Percentiles rank a stretch among this genome's conserved stretches.
Evolutionary conservation across 2,329 filamentous ascomycete genomes (phyloP).

Genomic region (Paraconiothyrium sp.): DNA sequence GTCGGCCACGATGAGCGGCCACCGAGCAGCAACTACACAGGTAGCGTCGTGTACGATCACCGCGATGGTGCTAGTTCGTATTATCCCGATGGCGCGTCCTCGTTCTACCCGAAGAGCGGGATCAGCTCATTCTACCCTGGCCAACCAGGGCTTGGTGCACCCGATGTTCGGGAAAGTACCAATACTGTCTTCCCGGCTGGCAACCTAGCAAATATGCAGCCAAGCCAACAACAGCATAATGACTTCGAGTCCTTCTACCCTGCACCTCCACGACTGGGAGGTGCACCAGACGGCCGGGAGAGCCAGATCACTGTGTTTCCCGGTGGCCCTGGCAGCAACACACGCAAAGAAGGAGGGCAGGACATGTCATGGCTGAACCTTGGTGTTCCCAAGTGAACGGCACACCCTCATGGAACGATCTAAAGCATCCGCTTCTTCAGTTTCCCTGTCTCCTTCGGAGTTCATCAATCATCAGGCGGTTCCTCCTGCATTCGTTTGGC

Average conservation of each 20-base stretch:
- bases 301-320: slow-evolving; percentile 57
- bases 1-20: slow-evolving; percentile 45
- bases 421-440: slow-evolving; percentile 7
- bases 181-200: slow-evolving; percentile 37
- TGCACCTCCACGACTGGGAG: slow-evolving; percentile 58
- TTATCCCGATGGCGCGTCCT: slow-evolving; percentile 46
- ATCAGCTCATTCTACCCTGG: slow-evolving; percentile 61
- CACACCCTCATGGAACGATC: slow-evolving; percentile 12
- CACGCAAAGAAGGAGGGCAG: slow-evolving; percentile 46
- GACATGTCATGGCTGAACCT: slow-evolving; percentile 87
- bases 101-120: slow-evolving; percentile 60
- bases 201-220: slow-evolving; percentile 24
- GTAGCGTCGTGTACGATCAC: slow-evolving; percentile 54
- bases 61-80: slow-evolving; percentile 64
- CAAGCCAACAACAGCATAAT: slow-evolving; percentile 50
- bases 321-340: slow-evolving; percentile 23
- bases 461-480: slow-evolving; percentile 17
- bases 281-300: slow-evolving; percentile 68
- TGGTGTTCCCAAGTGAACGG: slow-evolving; percentile 54
- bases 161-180: slow-evolving; percentile 71
- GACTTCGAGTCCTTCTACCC: slow-evolving; percentile 61
- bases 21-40: slow-evolving; percentile 57
- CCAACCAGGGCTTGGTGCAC: slow-evolving; percentile 61
- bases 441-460: slow-evolving; percentile 15
- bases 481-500: slow-evolving; percentile 23